Percentiles rank a stretch among this genome's conserved stretches.
Conservation (phyloP, 2,329 filamentous ascomycete genomes). For the Pseudogymnoascus sp. region DNA sequence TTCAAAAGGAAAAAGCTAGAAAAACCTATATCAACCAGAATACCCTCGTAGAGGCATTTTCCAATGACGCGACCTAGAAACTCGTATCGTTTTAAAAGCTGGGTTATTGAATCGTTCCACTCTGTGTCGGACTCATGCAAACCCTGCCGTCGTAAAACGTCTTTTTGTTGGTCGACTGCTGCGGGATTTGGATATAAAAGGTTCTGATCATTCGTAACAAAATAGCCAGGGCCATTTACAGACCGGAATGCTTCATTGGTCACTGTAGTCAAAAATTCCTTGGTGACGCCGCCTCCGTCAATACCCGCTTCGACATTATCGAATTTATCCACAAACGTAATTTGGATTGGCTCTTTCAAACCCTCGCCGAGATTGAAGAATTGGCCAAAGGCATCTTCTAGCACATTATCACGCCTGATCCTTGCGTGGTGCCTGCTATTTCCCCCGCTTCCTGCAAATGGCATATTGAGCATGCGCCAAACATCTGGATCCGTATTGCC, state of each 20-base stretch:
- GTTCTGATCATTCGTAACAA: slow-evolving; percentile 77
- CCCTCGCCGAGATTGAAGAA: slow-evolving; percentile 77
- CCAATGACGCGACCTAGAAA: slow-evolving; percentile 89
- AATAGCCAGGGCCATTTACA: slow-evolving; percentile 46
- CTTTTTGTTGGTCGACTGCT: slow-evolving; percentile 60
- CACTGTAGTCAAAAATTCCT: slow-evolving; percentile 88
- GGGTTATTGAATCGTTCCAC: slow-evolving; percentile 49
- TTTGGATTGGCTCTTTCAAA: slow-evolving; percentile 91
- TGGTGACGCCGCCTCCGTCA: slow-evolving; percentile 93
- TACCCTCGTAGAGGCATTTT: slow-evolving; percentile 96
- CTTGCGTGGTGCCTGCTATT: slow-evolving; percentile 62
- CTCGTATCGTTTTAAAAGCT: slow-evolving; percentile 69
- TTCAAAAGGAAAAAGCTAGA: slow-evolving; percentile 94
- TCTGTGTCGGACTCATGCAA: slow-evolving; percentile 45
- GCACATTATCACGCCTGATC: slow-evolving; percentile 70
- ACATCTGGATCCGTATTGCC: slow-evolving; percentile 65
- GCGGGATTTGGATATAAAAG: slow-evolving; percentile 82
- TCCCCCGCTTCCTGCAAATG: slow-evolving; percentile 24
- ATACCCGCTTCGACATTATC: slow-evolving; percentile 84
- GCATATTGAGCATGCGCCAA: slow-evolving; percentile 51
- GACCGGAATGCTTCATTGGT: slow-evolving; percentile 75
- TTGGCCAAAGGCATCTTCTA: slow-evolving; percentile 75
- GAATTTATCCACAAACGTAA: slow-evolving; percentile 91
- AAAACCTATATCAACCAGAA: slow-evolving; percentile 86
- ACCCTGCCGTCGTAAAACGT: slow-evolving; percentile 45